These are phyloP conservation scores for Paramyrothecium sp. DNA, from an alignment of 2,329 filamentous ascomycete genomes.

Conservation along the genomic window DNA sequence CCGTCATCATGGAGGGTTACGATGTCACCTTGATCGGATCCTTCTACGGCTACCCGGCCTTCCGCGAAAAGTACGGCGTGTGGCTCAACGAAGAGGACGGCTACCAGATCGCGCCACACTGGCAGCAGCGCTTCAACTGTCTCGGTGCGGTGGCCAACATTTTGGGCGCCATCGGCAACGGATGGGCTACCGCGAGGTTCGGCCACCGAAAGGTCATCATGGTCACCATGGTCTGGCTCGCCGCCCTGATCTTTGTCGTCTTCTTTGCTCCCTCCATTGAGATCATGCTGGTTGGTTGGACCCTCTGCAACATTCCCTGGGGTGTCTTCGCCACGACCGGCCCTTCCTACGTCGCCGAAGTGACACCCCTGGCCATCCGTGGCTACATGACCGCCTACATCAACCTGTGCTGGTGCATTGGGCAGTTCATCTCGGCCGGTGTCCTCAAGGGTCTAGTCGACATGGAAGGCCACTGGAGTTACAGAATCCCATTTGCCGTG, in stretches of 20 bases:
- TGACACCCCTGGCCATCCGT: constrained; percentile 39
- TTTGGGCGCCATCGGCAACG: constrained; percentile 39
- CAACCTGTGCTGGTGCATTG: constrained; percentile 43
- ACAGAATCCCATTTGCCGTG: constrained; percentile 37
- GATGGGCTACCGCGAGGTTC: constrained; percentile 36
- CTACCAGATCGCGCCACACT: constrained; percentile 46
- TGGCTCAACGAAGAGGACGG: constrained; percentile 28
- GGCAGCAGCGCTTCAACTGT: constrained; percentile 48
- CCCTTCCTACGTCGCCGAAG: constrained; percentile 42
- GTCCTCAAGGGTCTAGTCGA: constrained; percentile 36
- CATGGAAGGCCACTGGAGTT: constrained; percentile 32
- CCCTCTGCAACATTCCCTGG: constrained; percentile 45
- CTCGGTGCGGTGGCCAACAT: constrained; percentile 33
- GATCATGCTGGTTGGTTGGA: constrained; percentile 41
- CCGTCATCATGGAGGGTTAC: constrained; percentile 52
- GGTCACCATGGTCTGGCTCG: constrained; percentile 35
- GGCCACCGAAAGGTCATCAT: constrained; percentile 46
- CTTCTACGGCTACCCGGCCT: constrained; percentile 42
- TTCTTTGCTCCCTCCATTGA: constrained; percentile 46
- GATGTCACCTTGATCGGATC: constrained; percentile 45
- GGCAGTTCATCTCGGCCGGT: constrained; percentile 39
- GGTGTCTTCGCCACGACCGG: constrained; percentile 44
- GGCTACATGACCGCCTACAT: constrained; percentile 41
- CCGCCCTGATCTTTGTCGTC: constrained; percentile 44
- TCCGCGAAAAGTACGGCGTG: constrained; percentile 38